These are phyloP conservation scores for Liquidambar formosana DNA, from an alignment of 164 flowering plant species.

Conservation along the genomic window DNA sequence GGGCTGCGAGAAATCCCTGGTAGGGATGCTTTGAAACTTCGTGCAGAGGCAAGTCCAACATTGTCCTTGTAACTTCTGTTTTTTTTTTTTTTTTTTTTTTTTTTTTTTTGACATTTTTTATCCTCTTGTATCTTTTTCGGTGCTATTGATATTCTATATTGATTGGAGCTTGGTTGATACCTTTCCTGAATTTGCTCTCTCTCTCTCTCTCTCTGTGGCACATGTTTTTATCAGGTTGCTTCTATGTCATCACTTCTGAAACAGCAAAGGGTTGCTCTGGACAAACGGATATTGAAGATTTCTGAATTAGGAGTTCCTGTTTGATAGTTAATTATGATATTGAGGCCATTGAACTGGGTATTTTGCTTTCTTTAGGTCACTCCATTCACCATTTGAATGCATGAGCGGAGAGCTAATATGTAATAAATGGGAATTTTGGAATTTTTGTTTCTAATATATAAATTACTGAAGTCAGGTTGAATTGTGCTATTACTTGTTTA, in stretches of 20 bases:
- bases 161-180: neutral
- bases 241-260: conserved; percentile 63
- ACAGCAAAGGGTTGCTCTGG: conserved; percentile 50
- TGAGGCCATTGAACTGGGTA: too few species aligned
- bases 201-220: neutral
- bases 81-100: too few species aligned
- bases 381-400: too few species aligned
- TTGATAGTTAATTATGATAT: conserved; percentile 22
- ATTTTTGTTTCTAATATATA: too few species aligned
- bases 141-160: neutral
- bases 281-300: conserved; percentile 65
- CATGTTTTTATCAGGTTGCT: conserved; percentile 58
- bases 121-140: too few species aligned
- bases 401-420: neutral
- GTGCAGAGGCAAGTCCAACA: conserved; percentile 70
- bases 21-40: conserved; percentile 79
- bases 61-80: neutral
- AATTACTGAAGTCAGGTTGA: neutral
- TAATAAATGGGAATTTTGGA: neutral
- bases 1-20: conserved; percentile 77
- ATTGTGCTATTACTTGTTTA: neutral
- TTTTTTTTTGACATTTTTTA: too few species aligned
- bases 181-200: neutral
- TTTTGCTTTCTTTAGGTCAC: too few species aligned
- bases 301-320: conserved; percentile 84